These are phyloP conservation scores for Immersiporthe knoxdaviesiana DNA, from an alignment of 2,329 filamentous ascomycete species.

Conservation along the genomic window DNA sequence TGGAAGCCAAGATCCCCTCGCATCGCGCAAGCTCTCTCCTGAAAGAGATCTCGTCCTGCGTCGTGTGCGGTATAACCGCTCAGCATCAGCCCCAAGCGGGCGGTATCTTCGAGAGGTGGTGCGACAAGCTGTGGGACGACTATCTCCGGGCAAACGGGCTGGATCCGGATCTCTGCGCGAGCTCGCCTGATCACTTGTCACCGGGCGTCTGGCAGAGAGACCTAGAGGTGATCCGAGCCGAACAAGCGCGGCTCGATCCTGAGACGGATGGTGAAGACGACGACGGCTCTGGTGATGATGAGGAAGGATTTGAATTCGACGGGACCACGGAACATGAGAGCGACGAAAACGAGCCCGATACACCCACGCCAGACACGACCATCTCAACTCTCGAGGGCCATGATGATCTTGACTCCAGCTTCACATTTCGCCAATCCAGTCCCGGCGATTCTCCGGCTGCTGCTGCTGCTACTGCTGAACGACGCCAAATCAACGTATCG, in stretches of 20 bases:
- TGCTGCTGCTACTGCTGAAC: not conserved
- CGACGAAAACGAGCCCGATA: not conserved
- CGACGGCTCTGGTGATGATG: not conserved
- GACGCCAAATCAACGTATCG: not conserved
- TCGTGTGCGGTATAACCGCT: slow-evolving; percentile 10
- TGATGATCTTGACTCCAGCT: not conserved
- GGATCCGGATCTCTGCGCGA: not conserved
- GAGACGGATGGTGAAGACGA: not conserved
- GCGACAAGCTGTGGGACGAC: not conserved
- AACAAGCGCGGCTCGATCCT: not conserved
- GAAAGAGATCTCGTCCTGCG: not conserved
- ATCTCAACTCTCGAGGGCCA: not conserved
- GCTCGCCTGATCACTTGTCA: not conserved
- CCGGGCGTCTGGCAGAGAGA: not conserved
- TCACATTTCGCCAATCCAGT: not conserved
- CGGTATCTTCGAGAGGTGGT: not conserved
- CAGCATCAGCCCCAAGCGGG: not conserved
- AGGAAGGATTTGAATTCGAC: not conserved
- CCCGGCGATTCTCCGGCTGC: not conserved
- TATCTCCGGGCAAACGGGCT: not conserved
- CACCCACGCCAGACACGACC: not conserved
- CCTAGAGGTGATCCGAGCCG: not conserved
- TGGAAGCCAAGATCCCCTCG: slow-evolving; percentile 9
- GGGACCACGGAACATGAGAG: not conserved
- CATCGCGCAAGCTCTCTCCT: not conserved